A percentile compares a stretch with the other conserved stretches of the same genome.
phyloP scores from a whole-genome alignment of 73 alveolate genomes.

The Tetrahymena thermophila region DNA sequence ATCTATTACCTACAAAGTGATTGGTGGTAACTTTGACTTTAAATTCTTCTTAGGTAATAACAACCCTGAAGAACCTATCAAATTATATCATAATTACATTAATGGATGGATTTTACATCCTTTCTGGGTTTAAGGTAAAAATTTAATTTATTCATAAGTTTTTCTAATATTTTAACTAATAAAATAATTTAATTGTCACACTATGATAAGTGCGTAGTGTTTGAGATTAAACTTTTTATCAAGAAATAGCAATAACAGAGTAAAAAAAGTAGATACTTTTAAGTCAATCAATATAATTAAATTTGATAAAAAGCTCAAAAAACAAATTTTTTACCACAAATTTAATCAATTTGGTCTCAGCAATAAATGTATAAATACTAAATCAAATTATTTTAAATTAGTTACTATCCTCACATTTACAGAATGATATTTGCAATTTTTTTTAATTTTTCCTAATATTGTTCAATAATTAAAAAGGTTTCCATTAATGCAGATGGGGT shows the following conservation, averaged over 20 bases:
- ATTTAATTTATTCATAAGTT: not conserved
- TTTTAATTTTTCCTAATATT: not conserved
- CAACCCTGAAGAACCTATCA: conserved; percentile 27
- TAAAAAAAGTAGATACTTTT: no score
- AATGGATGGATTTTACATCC: conserved; percentile 67
- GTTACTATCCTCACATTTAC: not conserved
- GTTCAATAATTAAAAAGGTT: conserved; percentile 36
- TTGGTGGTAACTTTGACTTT: conserved; percentile 37
- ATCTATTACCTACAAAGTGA: conserved; percentile 19
- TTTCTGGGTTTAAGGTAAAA: conserved; percentile 61
- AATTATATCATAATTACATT: conserved; percentile 32
- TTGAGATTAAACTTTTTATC: not conserved
- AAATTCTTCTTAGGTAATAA: conserved; percentile 16
- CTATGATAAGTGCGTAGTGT: not conserved
- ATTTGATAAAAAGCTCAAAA: no score
- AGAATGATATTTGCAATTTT: not conserved
- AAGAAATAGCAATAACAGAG: no score
- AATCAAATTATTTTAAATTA: no score
- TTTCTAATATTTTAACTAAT: not conserved
- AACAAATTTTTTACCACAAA: not conserved
- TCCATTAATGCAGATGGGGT: conserved; percentile 91
- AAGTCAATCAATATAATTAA: not conserved
- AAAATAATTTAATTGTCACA: not conserved
- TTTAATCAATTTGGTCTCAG: not conserved
- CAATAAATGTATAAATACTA: no score